Percentiles rank a stretch among this genome's conserved stretches.
Evolutionary conservation across 306 rosid species (phyloP).

Genomic region (Ormosia semicastrata): DNA sequence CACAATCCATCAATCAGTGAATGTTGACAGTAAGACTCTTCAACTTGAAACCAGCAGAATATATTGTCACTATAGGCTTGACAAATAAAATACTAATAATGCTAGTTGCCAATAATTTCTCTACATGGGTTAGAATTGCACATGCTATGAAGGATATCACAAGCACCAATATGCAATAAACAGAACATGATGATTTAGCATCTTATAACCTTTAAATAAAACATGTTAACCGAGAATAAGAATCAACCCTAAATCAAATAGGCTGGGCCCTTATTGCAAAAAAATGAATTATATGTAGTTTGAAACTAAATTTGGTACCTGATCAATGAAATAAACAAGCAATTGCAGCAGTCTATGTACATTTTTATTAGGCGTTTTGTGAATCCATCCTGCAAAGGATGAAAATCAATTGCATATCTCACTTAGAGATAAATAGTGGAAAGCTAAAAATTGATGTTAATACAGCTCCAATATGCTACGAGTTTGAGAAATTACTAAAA

Average conservation of each 20-base stretch:
- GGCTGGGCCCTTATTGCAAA: background rate
- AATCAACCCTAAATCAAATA: background rate
- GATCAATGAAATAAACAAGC: conserved; percentile 91
- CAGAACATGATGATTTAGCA: background rate
- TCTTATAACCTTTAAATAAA: conserved; percentile 10
- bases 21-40: background rate
- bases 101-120: conserved; percentile 15
- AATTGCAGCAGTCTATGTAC: too few relatives aligned
- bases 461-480: too few relatives aligned
- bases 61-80: background rate
- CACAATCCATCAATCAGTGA: background rate
- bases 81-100: background rate
- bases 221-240: background rate
- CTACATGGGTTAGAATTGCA: conserved; percentile 9
- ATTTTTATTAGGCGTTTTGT: too few relatives aligned
- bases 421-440: too few relatives aligned
- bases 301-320: conserved; percentile 48
- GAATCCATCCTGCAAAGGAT: too few relatives aligned
- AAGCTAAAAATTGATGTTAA: too few relatives aligned
- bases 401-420: too few relatives aligned
- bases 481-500: background rate
- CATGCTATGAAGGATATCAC: background rate
- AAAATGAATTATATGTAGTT: background rate
- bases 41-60: background rate
- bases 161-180: background rate